Percentiles rank a stretch among this genome's conserved stretches.
These are phyloP conservation scores for Kregervanrija fluxuum DNA, from an alignment of 805 yeast genomes.

Conservation along the genomic window DNA sequence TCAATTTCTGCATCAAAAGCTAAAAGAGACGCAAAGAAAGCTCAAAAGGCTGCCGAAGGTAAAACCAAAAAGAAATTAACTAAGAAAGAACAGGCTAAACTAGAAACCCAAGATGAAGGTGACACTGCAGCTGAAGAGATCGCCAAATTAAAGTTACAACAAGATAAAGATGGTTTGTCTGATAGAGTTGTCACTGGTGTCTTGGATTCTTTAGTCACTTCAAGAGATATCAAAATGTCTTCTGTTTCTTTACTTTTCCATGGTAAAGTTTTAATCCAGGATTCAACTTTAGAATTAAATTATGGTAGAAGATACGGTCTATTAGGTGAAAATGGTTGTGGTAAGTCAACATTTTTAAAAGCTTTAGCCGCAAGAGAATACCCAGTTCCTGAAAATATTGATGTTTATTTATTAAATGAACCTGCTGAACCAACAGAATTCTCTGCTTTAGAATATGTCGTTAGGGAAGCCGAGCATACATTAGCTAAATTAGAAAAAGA, in stretches of 20 bases:
- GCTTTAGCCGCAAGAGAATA: constrained; percentile 93
- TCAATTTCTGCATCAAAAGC: constrained; percentile 90
- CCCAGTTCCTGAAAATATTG: constrained; percentile 89
- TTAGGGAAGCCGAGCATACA: constrained; percentile 91
- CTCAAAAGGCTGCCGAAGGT: constrained; percentile 84
- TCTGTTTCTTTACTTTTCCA: constrained; percentile 91
- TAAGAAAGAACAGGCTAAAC: constrained; percentile 39
- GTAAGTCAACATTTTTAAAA: constrained; percentile 91
- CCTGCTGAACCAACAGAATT: constrained; percentile 93
- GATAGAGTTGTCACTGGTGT: constrained; percentile 99
- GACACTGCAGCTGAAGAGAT: constrained; percentile 67
- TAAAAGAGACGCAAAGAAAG: constrained; percentile 95
- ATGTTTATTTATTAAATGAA: constrained; percentile 88
- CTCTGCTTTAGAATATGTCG: constrained; percentile 93
- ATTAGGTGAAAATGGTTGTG: constrained; percentile 98
- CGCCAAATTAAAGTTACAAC: constrained; percentile 83
- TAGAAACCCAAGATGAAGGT: constrained; percentile 43
- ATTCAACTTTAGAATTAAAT: constrained; percentile 85
- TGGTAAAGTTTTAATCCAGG: constrained; percentile 94
- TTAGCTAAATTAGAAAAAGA: constrained; percentile 83
- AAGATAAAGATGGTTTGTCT: constrained; percentile 87
- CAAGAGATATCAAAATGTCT: constrained; percentile 88
- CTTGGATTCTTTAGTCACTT: constrained; percentile 76
- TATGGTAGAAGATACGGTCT: constrained; percentile 97
- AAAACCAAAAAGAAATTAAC: constrained; percentile 58